Evolutionary conservation across 129 eudicot genomes (phyloP), one percentile per base, ranked within the genome.

Genomic region (Lonicera japonica): DNA sequence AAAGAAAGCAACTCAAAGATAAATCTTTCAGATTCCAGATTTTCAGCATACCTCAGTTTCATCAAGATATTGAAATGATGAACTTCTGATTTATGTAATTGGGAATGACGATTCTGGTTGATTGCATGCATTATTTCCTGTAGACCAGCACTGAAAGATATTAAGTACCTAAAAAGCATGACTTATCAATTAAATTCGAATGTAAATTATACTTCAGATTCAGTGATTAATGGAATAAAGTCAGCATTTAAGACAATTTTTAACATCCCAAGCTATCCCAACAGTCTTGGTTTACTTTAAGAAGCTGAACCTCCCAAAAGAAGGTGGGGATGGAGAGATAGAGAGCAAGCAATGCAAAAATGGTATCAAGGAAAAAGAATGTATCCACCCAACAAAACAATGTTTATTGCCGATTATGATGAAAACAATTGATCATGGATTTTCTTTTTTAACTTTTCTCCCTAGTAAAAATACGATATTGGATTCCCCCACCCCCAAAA

Each of bases 21-120:
- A 19, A 62, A 5, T 21, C 41, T 5, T 5, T 23, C 5, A 46
- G n/a, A 52, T 5, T 52, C 22, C n/a, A 52, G 18, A 63, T 24
- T 21, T 43, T 18, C 45, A 38, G 1, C 8, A 10, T 70, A 87
- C 98, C 98, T 87, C 72, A 83, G 65, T 72, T 82, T 90, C 73
- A 80, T 83, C 77, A 92, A 70, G 73, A 75, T 58, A 63, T 73
- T 73, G 38, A 77, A 68, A 57, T 68, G 75, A 25, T 25, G 23
- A 45, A 71, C 66, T 72, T 67, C 69, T 64, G 69, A 68, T 64
- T 74, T 66, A 23, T 34, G 86, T 59, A 50, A 74, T 55, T 79
- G 70, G 58, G 75, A 67, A 71, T 60, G 60, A 51, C 60, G 73
- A 39, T 51, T 69, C 69, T 77, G 79, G 73, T 66, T 67, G 58